These are phyloP conservation scores for Fraxinus velutina DNA, from an alignment of 305 asterid species.

Conservation along the genomic window DNA sequence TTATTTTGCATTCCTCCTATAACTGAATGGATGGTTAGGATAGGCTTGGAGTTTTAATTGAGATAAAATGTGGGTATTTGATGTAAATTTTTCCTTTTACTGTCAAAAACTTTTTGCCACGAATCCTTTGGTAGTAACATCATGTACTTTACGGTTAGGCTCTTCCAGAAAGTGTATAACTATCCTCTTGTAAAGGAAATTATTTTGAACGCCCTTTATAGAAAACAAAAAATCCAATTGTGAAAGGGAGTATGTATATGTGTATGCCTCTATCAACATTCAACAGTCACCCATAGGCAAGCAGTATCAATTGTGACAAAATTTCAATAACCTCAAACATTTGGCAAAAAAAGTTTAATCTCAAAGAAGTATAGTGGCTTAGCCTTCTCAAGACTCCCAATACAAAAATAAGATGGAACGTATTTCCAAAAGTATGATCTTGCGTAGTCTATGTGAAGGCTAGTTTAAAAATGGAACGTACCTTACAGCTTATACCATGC, in stretches of 20 bases:
- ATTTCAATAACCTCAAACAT: neutral
- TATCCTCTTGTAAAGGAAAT: neutral
- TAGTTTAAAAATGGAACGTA: neutral
- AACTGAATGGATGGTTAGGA: neutral
- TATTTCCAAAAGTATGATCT: neutral
- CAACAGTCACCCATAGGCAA: neutral
- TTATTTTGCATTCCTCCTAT: neutral
- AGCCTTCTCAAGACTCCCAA: neutral
- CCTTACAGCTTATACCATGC: neutral
- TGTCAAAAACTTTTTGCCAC: neutral
- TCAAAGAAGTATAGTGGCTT: neutral
- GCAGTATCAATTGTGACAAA: neutral
- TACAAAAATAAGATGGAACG: neutral
- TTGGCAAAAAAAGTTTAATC: neutral
- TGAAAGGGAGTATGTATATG: neutral
- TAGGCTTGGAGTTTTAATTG: neutral
- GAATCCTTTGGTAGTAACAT: neutral
- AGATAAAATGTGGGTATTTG: neutral
- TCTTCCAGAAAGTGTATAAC: neutral
- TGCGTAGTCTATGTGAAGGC: neutral
- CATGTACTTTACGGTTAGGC: neutral
- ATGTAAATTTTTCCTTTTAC: neutral
- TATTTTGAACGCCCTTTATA: neutral
- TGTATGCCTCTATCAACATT: neutral
- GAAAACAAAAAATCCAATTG: neutral